Evolutionary conservation across 768 basidiomycete species (phyloP), one percentile per base, ranked within the genome.

Genomic region (Mycena belliarum): DNA sequence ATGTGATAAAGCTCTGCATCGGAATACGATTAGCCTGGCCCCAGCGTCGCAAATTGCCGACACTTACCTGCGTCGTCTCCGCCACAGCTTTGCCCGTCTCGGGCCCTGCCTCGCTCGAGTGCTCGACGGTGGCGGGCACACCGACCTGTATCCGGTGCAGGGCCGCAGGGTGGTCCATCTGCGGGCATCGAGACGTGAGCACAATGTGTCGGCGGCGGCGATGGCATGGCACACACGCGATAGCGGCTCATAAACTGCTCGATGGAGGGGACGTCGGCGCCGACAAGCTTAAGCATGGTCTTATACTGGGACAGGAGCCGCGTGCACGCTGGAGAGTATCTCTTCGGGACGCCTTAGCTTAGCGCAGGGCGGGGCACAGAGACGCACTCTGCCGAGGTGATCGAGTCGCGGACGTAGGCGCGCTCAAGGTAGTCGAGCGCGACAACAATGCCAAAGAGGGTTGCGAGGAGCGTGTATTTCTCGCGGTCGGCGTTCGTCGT

Each of bases 71-170:
- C 0, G 96, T 98, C 6, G 96, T 98, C 72, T 98, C 93, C 10
- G 96, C 96, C 24, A 99, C 93, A 91, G 92, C 95, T 72, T 98
- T 97, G 33, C 91, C 91, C 0, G 92, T 93, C 73, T 98, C 95
- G 12, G 89, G 90, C 1, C 92, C 93, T 9, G 89, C 89, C 70
- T 95, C 94, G 43, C 90, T 89, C 14, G 92, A 91, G 71, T 98
- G 96, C 70, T 98, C 95, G 4, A 97, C 91, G 0, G 95, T 98
- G 0, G 96, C 96, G 5, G 96, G 96, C 0, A 98, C 95, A 11
- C 95, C 95, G 1, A 98, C 91, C 68, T 88, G 83, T 32, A 98
- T 76, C 38, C 95, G 80, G 71, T 98, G 93, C 10, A 96, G 74
- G 2, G 96, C 96, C 12, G 96, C 96, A 1, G 93, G 92, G 57